phyloP scores from a whole-genome alignment of 2,329 filamentous ascomycete species.

The Aspergillus spinulosporus region DNA sequence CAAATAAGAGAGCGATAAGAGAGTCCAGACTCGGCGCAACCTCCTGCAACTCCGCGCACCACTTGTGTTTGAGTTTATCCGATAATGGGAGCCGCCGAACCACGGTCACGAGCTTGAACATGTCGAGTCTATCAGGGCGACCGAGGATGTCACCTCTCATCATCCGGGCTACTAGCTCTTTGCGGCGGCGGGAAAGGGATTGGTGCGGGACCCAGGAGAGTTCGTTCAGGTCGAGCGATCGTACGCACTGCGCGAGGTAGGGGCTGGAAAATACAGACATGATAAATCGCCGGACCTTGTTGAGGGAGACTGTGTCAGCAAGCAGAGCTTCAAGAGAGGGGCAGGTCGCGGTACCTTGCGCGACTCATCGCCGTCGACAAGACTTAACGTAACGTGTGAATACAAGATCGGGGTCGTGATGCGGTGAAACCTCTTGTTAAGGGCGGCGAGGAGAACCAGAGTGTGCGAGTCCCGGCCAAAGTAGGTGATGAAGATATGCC shows the following conservation, averaged over 20 bases:
- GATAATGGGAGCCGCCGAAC: slow-evolving; percentile 8
- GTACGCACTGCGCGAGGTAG: slow-evolving; percentile 7
- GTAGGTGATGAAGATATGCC: not conserved
- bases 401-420: slow-evolving; percentile 7
- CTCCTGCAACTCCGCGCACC: slow-evolving; percentile 9
- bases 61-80: slow-evolving; percentile 1
- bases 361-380: slow-evolving; percentile 4
- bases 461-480: slow-evolving; percentile 3
- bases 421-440: slow-evolving; percentile 5
- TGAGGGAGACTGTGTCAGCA: not conserved
- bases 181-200: not conserved
- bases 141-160: not conserved
- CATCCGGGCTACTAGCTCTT: slow-evolving; percentile 1
- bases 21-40: slow-evolving; percentile 9
- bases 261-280: slow-evolving; percentile 11
- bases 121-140: slow-evolving; percentile 5
- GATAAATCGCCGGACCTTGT: slow-evolving; percentile 11
- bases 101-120: slow-evolving; percentile 5
- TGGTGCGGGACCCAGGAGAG: slow-evolving; percentile 5
- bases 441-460: not conserved
- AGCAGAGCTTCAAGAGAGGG: not conserved
- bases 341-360: slow-evolving; percentile 5
- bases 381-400: slow-evolving; percentile 5
- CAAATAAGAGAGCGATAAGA: slow-evolving; percentile 8
- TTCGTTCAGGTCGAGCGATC: slow-evolving; percentile 9